These are phyloP conservation scores for Alternaria sp. DNA, from an alignment of 2,329 filamentous ascomycete species.

Conservation along the genomic window DNA sequence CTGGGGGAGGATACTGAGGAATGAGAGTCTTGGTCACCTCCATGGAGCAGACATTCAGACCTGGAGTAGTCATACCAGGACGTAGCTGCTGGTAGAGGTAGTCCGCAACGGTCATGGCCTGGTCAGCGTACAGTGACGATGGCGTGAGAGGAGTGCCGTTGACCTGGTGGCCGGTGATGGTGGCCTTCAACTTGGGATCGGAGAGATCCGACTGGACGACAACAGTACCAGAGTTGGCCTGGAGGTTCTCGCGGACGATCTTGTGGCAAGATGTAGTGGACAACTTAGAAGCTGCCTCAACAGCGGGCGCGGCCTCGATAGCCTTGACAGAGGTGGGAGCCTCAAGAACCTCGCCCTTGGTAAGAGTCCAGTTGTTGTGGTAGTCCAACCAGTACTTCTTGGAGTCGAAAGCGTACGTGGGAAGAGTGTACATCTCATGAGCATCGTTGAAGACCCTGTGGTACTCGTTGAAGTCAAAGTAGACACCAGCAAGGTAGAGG, in stretches of 20 bases:
- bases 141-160: conserved; percentile 73
- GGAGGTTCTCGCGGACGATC: conserved; percentile 69
- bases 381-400: conserved; percentile 80
- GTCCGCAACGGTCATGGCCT: conserved; percentile 71
- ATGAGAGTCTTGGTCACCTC: conserved; percentile 77
- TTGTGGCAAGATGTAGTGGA: conserved; percentile 73
- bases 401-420: conserved; percentile 73
- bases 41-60: conserved; percentile 72
- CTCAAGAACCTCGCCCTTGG: conserved; percentile 68
- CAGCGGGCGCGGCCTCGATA: conserved; percentile 52
- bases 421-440: conserved; percentile 70
- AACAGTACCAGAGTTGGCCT: conserved; percentile 66
- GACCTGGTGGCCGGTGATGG: conserved; percentile 72
- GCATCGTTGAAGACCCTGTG: conserved; percentile 68
- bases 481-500: conserved; percentile 69
- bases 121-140: conserved; percentile 70
- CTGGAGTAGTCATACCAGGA: conserved; percentile 65
- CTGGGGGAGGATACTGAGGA: conserved; percentile 59
- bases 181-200: conserved; percentile 68
- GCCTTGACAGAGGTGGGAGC: conserved; percentile 51
- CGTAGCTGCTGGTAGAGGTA: conserved; percentile 72
- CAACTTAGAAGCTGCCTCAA: conserved; percentile 61
- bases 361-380: conserved; percentile 74
- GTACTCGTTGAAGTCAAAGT: conserved; percentile 76
- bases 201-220: conserved; percentile 73